phyloP scores from a whole-genome alignment of 768 basidiomycete genomes.

The Daedaleopsis sinensis region DNA sequence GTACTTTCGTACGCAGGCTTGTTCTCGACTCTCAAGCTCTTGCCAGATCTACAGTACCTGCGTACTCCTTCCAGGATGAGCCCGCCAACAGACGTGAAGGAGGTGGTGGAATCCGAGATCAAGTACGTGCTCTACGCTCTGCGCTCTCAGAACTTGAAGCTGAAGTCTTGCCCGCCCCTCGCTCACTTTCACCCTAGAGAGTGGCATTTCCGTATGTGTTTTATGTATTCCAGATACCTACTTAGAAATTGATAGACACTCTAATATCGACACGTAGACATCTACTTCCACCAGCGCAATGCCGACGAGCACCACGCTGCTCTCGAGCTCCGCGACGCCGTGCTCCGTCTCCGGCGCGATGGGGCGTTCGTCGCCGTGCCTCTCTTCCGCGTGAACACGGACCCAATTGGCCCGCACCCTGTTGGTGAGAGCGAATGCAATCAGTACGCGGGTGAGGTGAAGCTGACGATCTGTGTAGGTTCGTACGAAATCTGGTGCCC shows the following conservation, averaged over 20 bases:
- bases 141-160: neutral
- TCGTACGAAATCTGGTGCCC: conserved; percentile 86
- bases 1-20: too few relatives aligned
- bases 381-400: conserved; percentile 67
- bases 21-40: too few relatives aligned
- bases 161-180: neutral
- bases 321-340: conserved; percentile 68
- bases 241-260: neutral
- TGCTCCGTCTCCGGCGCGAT: conserved; percentile 68
- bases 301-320: conserved; percentile 63
- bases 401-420: conserved; percentile 76
- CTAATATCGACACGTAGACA: neutral
- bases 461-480: conserved; percentile 41
- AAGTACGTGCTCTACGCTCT: conserved; percentile 15
- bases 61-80: conserved; percentile 19
- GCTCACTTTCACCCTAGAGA: conserved; percentile 4
- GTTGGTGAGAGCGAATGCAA: conserved; percentile 49
- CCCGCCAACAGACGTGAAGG: conserved; percentile 25
- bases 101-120: conserved; percentile 27
- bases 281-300: conserved; percentile 74
- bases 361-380: conserved; percentile 84
- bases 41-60: neutral
- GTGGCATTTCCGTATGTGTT: conserved; percentile 23
- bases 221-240: neutral
- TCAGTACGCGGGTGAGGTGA: neutral